A percentile compares a stretch with the other conserved stretches of the same genome.
phyloP scores from a whole-genome alignment of 176 grass and related monocot species.

The Oryza meyeriana region DNA sequence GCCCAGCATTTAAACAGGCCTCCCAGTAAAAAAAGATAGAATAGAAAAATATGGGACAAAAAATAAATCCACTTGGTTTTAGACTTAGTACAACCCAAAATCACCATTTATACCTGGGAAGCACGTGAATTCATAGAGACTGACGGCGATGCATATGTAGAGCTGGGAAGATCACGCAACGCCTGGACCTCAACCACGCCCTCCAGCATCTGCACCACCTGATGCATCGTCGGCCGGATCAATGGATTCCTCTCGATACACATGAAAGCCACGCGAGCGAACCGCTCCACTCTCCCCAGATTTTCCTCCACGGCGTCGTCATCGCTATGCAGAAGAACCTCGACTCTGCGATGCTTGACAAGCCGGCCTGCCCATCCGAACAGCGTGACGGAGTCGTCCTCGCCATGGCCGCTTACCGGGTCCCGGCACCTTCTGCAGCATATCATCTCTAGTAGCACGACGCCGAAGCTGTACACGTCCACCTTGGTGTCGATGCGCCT shows the following conservation, averaged over 20 bases:
- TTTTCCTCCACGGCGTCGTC: background rate
- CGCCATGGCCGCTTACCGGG: background rate
- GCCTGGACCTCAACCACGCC: background rate
- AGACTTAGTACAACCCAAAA: too few relatives aligned
- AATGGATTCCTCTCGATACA: background rate
- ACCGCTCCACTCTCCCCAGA: background rate
- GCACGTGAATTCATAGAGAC: too few relatives aligned
- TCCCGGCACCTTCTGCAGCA: conserved; percentile 20
- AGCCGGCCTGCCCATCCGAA: background rate
- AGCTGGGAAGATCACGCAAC: too few relatives aligned
- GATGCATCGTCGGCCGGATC: conserved; percentile 16
- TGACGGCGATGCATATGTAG: too few relatives aligned
- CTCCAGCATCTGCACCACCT: conserved; percentile 14
- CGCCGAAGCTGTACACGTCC: conserved; percentile 12
- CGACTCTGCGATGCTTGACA: background rate
- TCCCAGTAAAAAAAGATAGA: too few relatives aligned
- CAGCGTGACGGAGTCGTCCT: background rate
- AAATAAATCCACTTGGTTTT: too few relatives aligned
- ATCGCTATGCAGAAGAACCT: background rate
- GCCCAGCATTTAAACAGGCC: too few relatives aligned
- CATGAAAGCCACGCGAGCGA: background rate
- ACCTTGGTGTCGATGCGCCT: background rate
- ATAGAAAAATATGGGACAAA: too few relatives aligned
- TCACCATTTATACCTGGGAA: too few relatives aligned
- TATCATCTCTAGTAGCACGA: conserved; percentile 9